phyloP scores from a whole-genome alignment of 2,329 filamentous ascomycete genomes.

The Colletotrichum sojae region DNA sequence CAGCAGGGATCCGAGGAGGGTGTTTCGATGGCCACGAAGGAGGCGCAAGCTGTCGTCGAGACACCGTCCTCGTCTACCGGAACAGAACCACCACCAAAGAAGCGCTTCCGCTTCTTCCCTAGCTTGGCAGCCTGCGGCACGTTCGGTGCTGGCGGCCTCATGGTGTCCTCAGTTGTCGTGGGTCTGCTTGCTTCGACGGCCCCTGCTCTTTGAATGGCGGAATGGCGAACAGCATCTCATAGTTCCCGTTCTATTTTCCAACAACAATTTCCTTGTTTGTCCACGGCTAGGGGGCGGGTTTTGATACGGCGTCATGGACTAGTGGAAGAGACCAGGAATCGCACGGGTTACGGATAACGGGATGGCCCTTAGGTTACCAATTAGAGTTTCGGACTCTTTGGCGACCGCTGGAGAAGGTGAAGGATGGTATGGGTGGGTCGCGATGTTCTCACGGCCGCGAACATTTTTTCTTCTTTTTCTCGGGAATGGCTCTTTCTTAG shows the following conservation, averaged over 20 bases:
- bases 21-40: not conserved
- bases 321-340: not conserved
- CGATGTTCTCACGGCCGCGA: too few relatives aligned
- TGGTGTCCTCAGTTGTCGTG: constrained; percentile 22
- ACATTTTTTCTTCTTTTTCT: too few relatives aligned
- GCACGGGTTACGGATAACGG: too few relatives aligned
- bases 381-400: too few relatives aligned
- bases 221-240: not conserved
- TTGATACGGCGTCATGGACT: not conserved
- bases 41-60: too few relatives aligned
- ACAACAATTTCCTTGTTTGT: too few relatives aligned
- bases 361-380: too few relatives aligned
- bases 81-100: constrained; percentile 6
- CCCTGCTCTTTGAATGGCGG: constrained; percentile 22
- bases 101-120: constrained; percentile 17
- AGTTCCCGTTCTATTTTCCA: not conserved
- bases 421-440: too few relatives aligned
- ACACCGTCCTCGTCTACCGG: not conserved
- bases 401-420: too few relatives aligned
- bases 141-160: constrained; percentile 21
- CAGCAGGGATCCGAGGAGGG: not conserved
- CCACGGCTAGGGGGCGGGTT: too few relatives aligned
- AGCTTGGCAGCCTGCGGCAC: constrained; percentile 5
- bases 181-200: constrained; percentile 30
- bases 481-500: too few relatives aligned